Conservation (phyloP, 176 grass and related monocot genomes). For the Aegilops bicornis region DNA sequence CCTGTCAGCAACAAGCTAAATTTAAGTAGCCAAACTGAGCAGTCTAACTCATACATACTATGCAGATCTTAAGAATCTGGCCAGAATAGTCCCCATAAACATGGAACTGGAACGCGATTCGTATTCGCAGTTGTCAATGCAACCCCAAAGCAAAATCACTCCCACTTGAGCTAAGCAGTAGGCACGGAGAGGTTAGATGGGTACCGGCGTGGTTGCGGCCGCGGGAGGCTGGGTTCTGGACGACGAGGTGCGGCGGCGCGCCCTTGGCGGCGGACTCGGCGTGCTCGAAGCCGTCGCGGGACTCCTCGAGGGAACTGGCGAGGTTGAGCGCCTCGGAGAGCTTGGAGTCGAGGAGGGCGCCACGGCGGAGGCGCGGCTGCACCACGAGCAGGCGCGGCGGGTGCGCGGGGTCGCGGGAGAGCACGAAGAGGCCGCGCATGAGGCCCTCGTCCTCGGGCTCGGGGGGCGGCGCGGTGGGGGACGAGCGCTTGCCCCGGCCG, state of each 20-base stretch:
- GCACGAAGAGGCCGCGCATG: slow-evolving; percentile 51
- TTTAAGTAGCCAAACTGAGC: neutral
- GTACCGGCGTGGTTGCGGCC: slow-evolving; percentile 60
- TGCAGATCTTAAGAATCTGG: neutral
- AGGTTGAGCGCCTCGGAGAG: slow-evolving; percentile 91
- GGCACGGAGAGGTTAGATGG: neutral
- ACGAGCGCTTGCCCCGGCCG: slow-evolving; percentile 43
- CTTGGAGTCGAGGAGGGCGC: slow-evolving; percentile 67
- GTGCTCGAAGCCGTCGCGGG: slow-evolving; percentile 74
- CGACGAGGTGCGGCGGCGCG: slow-evolving; percentile 64
- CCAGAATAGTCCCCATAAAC: neutral
- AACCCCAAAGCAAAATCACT: neutral
- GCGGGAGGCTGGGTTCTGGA: slow-evolving; percentile 82
- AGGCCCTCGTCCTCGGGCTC: slow-evolving; percentile 44
- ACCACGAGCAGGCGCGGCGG: slow-evolving; percentile 79
- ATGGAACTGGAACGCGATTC: neutral
- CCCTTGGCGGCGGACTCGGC: slow-evolving; percentile 40
- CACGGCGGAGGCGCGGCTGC: slow-evolving; percentile 85
- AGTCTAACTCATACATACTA: neutral
- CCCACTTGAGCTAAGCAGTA: slow-evolving; percentile 20
- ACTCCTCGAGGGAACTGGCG: slow-evolving; percentile 88
- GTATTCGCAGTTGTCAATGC: neutral
- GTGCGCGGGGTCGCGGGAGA: slow-evolving; percentile 47
- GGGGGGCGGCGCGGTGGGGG: slow-evolving; percentile 27
- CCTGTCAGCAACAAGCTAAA: neutral